phyloP scores from a whole-genome alignment of 129 eudicot genomes.

The Pittosporum tobira region DNA sequence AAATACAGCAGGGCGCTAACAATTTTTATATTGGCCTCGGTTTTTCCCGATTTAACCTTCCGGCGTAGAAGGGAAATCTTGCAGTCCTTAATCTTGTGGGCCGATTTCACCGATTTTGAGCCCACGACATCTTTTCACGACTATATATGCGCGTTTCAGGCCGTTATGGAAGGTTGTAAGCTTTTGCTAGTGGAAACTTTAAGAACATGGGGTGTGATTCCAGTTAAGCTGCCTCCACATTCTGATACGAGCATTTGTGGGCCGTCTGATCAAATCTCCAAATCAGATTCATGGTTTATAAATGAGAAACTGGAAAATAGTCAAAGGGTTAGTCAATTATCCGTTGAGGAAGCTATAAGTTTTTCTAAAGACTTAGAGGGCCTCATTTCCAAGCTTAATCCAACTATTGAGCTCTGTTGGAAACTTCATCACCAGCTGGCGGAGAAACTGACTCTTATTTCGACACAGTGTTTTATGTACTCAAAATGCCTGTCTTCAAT shows the following conservation, averaged over 20 bases:
- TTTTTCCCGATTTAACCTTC: conserved; percentile 62
- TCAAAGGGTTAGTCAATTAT: conserved; percentile 29
- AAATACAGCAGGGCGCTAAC: conserved; percentile 47
- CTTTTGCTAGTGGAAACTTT: conserved; percentile 41
- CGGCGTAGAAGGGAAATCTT: conserved; percentile 51
- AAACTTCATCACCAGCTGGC: conserved; percentile 63
- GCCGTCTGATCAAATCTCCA: conserved; percentile 24
- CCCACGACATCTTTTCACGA: conserved; percentile 54
- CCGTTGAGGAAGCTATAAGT: conserved; percentile 39
- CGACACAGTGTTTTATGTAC: conserved; percentile 65
- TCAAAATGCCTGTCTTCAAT: conserved; percentile 46
- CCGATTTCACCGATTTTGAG: conserved; percentile 64
- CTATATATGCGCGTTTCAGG: conserved; percentile 75
- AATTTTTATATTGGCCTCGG: conserved; percentile 62
- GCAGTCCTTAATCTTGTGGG: conserved; percentile 51
- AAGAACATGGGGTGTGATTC: conserved; percentile 46
- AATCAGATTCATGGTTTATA: conserved; percentile 41
- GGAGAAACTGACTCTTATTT: conserved; percentile 35
- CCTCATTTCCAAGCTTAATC: conserved; percentile 52
- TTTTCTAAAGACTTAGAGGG: conserved; percentile 44
- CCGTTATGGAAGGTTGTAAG: conserved; percentile 50
- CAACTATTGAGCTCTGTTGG: conserved; percentile 67
- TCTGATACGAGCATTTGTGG: conserved; percentile 20
- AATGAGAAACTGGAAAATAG: conserved; percentile 17
- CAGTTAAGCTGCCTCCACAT: conserved; percentile 23